Evolutionary conservation across 208 protist species (phyloP), one percentile per base, ranked within the genome.

Genomic region (Leptomonas pyrrhocoris): DNA sequence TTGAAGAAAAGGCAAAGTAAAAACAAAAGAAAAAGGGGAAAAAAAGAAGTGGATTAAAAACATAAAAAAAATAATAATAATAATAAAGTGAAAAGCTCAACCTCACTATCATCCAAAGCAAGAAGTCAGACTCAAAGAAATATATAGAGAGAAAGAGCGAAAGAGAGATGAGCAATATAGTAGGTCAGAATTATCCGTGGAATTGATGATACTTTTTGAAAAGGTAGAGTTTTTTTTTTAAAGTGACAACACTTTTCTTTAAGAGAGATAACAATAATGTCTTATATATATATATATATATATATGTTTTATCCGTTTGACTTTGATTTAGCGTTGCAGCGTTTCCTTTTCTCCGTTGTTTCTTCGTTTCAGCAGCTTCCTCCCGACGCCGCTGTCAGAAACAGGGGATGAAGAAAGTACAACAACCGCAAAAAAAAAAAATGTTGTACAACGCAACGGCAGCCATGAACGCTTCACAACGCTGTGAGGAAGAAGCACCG

Each of bases 51-150:
- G 19, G 15, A 31, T 40, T 36, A 19, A 45, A 54, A 2, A 51
- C 9, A 61, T n/a, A 60, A 70, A 59, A 38, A 70, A 70, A 51
- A 61, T 34, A 5, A 50, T 31, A 36, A 4, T 13, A 21, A 69
- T 38, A 38, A 38, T 38, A 3, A 9, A 38, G 9, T 12, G 9
- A 38, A 38, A 38, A 38, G 9, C 3, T 9, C 34, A 3, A 38
- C 34, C 34, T 38, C 9, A 38, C 34, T 38, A 38, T 38, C 34
- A 38, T 12, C 34, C 34, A 12, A 9, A 38, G 34, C 34, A 38
- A 38, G 34, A 38, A 38, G 9, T 38, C 34, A 12, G 34, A 3
- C 34, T 38, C 3, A 3, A 38, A 38, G 9, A 38, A 38, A 38
- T 12, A 51, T n/a, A 63, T 30, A 54, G 30, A 25, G 8, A 13